Conservation (phyloP, 1,284 basidiomycete species). For the Cryptococcus jaspeensis region DNA sequence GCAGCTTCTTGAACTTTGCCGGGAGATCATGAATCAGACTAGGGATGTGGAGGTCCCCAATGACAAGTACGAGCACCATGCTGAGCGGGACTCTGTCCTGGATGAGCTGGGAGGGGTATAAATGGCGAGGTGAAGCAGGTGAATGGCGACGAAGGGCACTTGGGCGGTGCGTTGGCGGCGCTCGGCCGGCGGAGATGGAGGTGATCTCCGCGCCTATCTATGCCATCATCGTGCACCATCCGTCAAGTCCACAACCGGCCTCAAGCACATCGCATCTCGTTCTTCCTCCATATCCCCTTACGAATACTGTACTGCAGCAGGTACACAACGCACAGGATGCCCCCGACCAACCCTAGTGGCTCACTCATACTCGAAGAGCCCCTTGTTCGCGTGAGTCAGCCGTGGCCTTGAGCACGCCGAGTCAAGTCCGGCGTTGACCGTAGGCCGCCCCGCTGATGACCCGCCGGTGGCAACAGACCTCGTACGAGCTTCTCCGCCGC, state of each 20-base stretch:
- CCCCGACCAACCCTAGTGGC: conserved; percentile 10
- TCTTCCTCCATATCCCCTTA: too few species aligned
- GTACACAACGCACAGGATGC: background rate
- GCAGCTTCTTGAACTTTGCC: conserved; percentile 92
- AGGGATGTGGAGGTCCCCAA: conserved; percentile 93
- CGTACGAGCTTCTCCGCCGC: conserved; percentile 50
- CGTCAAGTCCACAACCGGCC: background rate
- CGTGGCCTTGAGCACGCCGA: background rate
- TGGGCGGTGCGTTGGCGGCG: background rate
- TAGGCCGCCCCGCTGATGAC: background rate
- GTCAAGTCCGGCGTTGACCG: background rate
- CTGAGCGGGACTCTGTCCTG: conserved; percentile 1
- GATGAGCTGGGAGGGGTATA: too few species aligned
- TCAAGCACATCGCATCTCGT: too few species aligned
- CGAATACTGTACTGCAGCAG: background rate
- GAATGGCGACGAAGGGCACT: background rate
- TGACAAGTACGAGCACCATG: conserved; percentile 86
- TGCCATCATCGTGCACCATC: too few species aligned
- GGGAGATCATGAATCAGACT: conserved; percentile 83
- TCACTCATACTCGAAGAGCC: conserved; percentile 45
- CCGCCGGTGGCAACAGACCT: conserved; percentile 35
- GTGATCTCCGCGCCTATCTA: background rate
- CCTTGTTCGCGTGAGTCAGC: conserved; percentile 36
- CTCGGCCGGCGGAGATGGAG: background rate
- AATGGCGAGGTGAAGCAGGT: background rate